These are phyloP conservation scores for Camillea tinctor DNA, from an alignment of 2,329 filamentous ascomycete species.

Conservation along the genomic window DNA sequence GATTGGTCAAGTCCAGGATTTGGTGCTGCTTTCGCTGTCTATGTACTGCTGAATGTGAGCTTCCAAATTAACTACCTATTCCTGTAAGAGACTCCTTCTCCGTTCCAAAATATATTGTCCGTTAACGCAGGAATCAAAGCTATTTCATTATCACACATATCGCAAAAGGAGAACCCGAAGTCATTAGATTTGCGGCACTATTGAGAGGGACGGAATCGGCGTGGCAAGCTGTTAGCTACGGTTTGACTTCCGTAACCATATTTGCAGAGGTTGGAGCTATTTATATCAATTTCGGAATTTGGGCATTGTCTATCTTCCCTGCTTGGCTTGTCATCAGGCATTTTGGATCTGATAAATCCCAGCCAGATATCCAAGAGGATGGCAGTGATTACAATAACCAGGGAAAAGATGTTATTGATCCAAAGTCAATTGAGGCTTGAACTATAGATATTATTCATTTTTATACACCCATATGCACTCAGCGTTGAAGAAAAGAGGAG, in stretches of 20 bases:
- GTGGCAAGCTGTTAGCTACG: conserved; percentile 72
- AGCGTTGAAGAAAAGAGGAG: not conserved
- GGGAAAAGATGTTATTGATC: not conserved
- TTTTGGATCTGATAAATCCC: conserved; percentile 56
- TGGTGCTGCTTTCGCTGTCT: conserved; percentile 64
- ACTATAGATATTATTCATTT: not conserved
- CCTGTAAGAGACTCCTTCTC: conserved; percentile 43
- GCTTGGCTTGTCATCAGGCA: conserved; percentile 65
- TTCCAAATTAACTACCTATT: conserved; percentile 76
- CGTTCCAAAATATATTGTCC: not conserved
- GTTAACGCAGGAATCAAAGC: conserved; percentile 31
- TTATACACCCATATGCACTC: not conserved
- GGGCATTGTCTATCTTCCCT: conserved; percentile 61
- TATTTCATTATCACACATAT: conserved; percentile 71
- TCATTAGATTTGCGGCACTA: conserved; percentile 66
- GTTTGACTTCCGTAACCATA: conserved; percentile 58
- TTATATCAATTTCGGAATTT: conserved; percentile 70
- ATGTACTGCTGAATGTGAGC: conserved; percentile 63
- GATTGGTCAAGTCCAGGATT: conserved; percentile 67
- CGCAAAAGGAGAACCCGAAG: conserved; percentile 58
- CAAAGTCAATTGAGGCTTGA: not conserved
- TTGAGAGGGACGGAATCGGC: conserved; percentile 70
- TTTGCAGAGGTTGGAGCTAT: conserved; percentile 66
- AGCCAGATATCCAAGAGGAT: not conserved
- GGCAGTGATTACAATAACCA: not conserved